Percentiles rank a stretch among this genome's conserved stretches.
phyloP scores from a whole-genome alignment of 2,329 filamentous ascomycete genomes.

The Fusarium sp. region DNA sequence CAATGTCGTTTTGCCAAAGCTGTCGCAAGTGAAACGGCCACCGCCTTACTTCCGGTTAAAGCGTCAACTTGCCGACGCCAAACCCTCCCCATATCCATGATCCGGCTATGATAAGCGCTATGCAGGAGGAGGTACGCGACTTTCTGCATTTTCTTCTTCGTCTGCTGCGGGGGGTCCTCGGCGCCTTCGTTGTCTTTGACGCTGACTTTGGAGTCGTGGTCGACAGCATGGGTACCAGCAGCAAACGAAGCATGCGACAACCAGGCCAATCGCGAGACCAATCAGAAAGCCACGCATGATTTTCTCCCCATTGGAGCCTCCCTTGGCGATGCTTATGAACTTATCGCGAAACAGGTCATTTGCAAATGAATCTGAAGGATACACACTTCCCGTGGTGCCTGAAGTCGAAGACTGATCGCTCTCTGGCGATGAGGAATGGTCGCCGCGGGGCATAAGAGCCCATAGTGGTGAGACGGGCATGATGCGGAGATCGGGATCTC shows the following conservation, averaged over 20 bases:
- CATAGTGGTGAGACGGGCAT: conserved; percentile 23
- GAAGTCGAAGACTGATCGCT: conserved; percentile 23
- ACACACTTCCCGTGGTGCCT: conserved; percentile 11
- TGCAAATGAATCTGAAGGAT: conserved; percentile 29
- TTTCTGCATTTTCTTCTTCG: conserved; percentile 25
- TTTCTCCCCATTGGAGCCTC: conserved; percentile 44
- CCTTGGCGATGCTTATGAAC: conserved; percentile 41
- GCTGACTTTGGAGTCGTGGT: conserved; percentile 23
- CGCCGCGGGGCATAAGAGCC: conserved; percentile 27
- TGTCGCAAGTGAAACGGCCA: neutral
- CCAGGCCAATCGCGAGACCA: conserved; percentile 44
- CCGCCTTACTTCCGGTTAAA: neutral
- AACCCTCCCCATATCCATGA: neutral
- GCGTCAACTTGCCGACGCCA: neutral
- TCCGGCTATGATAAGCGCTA: neutral
- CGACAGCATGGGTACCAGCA: conserved; percentile 47
- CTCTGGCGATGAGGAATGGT: conserved; percentile 37
- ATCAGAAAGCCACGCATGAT: conserved; percentile 47
- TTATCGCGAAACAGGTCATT: conserved; percentile 40
- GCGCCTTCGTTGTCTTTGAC: conserved; percentile 25
- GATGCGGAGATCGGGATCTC: conserved; percentile 1
- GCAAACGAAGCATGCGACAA: conserved; percentile 45
- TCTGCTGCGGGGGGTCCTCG: conserved; percentile 28
- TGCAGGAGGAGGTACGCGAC: conserved; percentile 9
- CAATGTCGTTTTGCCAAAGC: neutral